Conservation (phyloP, 1,139 yeast species). For the Hyphopichia burtonii region DNA sequence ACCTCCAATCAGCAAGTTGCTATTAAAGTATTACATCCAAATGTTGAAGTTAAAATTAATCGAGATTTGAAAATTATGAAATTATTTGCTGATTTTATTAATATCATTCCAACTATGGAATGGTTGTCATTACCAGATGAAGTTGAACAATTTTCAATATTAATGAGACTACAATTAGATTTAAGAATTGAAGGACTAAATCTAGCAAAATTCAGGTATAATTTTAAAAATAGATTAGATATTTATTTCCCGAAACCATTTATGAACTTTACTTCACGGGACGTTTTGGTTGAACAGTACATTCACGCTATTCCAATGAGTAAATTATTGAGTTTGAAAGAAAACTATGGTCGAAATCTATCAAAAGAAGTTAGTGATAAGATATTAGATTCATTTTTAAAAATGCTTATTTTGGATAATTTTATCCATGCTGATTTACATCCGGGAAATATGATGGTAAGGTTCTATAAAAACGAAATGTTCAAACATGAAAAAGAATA, state of each 20-base stretch:
- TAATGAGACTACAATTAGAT: slow-evolving; percentile 89
- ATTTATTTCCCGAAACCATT: slow-evolving; percentile 83
- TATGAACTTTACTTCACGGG: slow-evolving; percentile 61
- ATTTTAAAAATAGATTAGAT: slow-evolving; percentile 58
- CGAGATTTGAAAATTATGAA: slow-evolving; percentile 84
- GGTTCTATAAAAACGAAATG: slow-evolving; percentile 59
- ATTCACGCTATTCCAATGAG: slow-evolving; percentile 83
- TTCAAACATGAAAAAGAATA: slow-evolving; percentile 47
- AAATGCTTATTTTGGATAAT: slow-evolving; percentile 89
- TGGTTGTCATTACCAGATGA: slow-evolving; percentile 96
- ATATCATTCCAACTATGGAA: slow-evolving; percentile 88
- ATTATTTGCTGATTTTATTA: slow-evolving; percentile 69
- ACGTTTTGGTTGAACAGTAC: slow-evolving; percentile 83
- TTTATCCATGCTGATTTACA: slow-evolving; percentile 95
- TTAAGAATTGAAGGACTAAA: slow-evolving; percentile 86
- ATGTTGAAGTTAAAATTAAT: slow-evolving; percentile 66
- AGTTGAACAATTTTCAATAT: slow-evolving; percentile 78
- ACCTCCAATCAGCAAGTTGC: slow-evolving; percentile 67
- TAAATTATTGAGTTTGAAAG: slow-evolving; percentile 47
- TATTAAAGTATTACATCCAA: slow-evolving; percentile 88
- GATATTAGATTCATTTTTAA: slow-evolving; percentile 85
- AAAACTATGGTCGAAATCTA: slow-evolving; percentile 50
- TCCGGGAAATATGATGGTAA: slow-evolving; percentile 90
- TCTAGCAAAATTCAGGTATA: slow-evolving; percentile 62
- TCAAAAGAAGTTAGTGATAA: slow-evolving; percentile 81